Evolutionary conservation across 768 basidiomycete species (phyloP).

Genomic region (Omphalotus guepiniiformis): DNA sequence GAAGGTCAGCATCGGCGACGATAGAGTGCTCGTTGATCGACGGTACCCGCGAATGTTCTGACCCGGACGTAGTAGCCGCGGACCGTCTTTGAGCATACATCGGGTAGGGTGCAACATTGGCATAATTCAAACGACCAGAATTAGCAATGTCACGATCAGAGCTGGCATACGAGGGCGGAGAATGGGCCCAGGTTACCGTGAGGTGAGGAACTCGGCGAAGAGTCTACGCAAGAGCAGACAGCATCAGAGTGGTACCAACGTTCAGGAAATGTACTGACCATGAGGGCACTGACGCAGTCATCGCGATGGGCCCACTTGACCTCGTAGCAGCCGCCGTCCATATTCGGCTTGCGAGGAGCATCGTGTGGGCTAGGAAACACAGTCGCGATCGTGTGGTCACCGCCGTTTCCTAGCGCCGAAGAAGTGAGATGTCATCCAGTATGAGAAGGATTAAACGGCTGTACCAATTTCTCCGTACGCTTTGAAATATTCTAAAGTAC

Average conservation of each 20-base stretch:
- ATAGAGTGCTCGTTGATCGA: no score
- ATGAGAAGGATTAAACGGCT: not conserved
- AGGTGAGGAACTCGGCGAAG: constrained; percentile 67
- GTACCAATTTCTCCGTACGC: constrained; percentile 23
- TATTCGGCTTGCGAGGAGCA: constrained; percentile 45
- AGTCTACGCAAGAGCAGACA: constrained; percentile 39
- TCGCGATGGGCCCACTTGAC: constrained; percentile 78
- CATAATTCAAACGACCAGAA: constrained; percentile 7
- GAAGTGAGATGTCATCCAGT: not conserved
- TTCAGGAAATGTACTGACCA: constrained; percentile 38
- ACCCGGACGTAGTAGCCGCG: not conserved
- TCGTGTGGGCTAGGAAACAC: constrained; percentile 49
- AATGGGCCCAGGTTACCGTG: constrained; percentile 79
- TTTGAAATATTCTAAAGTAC: constrained; percentile 55
- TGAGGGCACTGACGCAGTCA: constrained; percentile 67
- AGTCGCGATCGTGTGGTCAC: not conserved
- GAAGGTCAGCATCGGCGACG: no score
- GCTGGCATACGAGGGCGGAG: constrained; percentile 10
- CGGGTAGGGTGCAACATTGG: constrained; percentile 24
- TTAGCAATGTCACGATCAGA: constrained; percentile 12
- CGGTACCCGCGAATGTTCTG: not conserved
- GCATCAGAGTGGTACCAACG: not conserved
- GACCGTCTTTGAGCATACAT: constrained; percentile 25
- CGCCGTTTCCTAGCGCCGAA: not conserved
- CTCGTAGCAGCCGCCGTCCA: constrained; percentile 67